A percentile compares a stretch with the other conserved stretches of the same genome.
These are phyloP conservation scores for Onygenales sp. DNA, from an alignment of 2,329 filamentous ascomycete genomes.

Conservation along the genomic window DNA sequence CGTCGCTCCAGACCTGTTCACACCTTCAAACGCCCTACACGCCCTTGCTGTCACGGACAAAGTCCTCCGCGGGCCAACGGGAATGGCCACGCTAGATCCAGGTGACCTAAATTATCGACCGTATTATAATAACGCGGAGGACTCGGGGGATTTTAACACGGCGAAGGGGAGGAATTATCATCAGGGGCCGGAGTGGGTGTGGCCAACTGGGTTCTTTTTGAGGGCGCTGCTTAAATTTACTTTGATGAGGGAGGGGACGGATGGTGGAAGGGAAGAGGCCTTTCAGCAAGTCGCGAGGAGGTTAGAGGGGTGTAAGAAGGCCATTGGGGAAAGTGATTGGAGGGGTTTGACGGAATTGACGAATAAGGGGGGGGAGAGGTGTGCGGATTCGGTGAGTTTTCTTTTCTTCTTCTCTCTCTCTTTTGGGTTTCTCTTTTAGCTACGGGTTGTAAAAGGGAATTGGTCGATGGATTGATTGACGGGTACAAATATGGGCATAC, in stretches of 20 bases:
- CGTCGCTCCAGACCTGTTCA: constrained; percentile 81
- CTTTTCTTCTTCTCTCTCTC: constrained; percentile 1
- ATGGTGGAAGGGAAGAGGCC: constrained; percentile 56
- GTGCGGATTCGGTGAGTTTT: constrained; percentile 70
- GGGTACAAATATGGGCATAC: not conserved
- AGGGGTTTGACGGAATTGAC: constrained; percentile 88
- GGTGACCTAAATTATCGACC: constrained; percentile 86
- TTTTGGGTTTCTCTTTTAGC: not conserved
- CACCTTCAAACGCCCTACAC: constrained; percentile 63
- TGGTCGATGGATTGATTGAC: not conserved
- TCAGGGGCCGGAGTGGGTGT: constrained; percentile 95
- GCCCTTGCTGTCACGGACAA: constrained; percentile 74
- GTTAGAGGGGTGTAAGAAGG: constrained; percentile 72
- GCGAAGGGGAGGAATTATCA: constrained; percentile 96
- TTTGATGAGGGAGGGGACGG: constrained; percentile 38
- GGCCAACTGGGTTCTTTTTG: constrained; percentile 93
- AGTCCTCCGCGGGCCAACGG: constrained; percentile 71
- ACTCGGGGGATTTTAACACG: constrained; percentile 82
- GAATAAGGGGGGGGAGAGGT: constrained; percentile 76
- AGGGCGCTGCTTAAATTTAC: constrained; percentile 88
- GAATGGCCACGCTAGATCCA: constrained; percentile 94
- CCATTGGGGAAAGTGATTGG: constrained; percentile 73
- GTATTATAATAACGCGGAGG: constrained; percentile 91
- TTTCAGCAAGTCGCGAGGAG: constrained; percentile 91
- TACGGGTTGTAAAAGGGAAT: constrained; percentile 1